These are phyloP conservation scores for Diaporthe sp. DNA, from an alignment of 2,329 filamentous ascomycete species.

Conservation along the genomic window DNA sequence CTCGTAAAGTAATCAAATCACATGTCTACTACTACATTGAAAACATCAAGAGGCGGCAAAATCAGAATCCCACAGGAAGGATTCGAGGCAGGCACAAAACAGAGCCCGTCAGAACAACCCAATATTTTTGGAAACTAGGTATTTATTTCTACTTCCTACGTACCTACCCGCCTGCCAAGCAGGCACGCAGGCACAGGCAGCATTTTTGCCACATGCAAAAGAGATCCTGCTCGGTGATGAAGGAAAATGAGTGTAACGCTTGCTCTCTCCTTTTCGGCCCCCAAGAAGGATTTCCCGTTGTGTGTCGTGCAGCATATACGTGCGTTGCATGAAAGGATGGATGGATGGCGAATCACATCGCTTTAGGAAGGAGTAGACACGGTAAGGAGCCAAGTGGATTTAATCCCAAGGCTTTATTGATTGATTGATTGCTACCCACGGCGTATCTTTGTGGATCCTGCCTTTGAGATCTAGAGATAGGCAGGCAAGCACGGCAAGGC, in stretches of 20 bases:
- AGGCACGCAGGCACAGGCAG: slow-evolving; percentile 10
- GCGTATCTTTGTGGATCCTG: background rate
- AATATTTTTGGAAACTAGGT: background rate
- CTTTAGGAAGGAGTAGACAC: background rate
- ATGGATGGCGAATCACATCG: background rate
- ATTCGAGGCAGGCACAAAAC: background rate
- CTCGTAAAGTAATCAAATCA: background rate
- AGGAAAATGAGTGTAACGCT: background rate
- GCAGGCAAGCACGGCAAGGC: background rate
- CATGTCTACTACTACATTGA: background rate
- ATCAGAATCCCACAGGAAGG: slow-evolving; percentile 18
- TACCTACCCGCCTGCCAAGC: too few species aligned
- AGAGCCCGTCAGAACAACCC: background rate
- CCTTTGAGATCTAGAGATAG: background rate
- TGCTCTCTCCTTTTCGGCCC: background rate
- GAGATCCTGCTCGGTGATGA: background rate
- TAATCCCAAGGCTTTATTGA: background rate
- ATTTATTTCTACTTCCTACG: slow-evolving; percentile 6
- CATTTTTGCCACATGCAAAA: slow-evolving; percentile 4
- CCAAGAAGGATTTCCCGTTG: background rate
- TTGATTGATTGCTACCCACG: background rate
- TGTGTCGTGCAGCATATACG: slow-evolving; percentile 13
- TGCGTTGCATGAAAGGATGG: background rate
- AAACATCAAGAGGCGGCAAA: background rate
- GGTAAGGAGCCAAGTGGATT: slow-evolving; percentile 4